Percentiles rank a stretch among this genome's conserved stretches.
These are phyloP conservation scores for Penicillium brasilianum DNA, from an alignment of 2,329 filamentous ascomycete genomes.

Conservation along the genomic window DNA sequence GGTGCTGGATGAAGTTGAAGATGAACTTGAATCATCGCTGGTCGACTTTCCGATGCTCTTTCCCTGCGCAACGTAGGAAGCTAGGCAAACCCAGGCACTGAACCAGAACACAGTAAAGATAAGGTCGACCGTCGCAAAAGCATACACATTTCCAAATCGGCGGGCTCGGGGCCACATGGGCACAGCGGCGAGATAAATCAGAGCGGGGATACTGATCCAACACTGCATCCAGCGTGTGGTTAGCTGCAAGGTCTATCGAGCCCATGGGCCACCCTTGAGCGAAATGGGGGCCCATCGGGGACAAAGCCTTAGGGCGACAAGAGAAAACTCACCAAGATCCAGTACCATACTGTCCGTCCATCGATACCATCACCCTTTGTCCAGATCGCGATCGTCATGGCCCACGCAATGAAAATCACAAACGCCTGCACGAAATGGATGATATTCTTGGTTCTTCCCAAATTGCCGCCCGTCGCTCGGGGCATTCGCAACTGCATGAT, in stretches of 20 bases:
- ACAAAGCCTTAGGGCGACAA: no score
- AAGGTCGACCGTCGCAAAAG: slow-evolving; percentile 61
- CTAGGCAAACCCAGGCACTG: slow-evolving; percentile 61
- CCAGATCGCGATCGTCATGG: slow-evolving; percentile 63
- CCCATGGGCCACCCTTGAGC: background rate
- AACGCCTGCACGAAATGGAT: slow-evolving; percentile 60
- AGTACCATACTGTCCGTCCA: slow-evolving; percentile 61
- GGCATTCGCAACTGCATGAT: slow-evolving; percentile 37
- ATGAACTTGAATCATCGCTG: slow-evolving; percentile 27
- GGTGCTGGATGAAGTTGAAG: slow-evolving; percentile 20
- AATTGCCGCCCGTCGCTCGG: slow-evolving; percentile 45
- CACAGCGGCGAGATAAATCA: slow-evolving; percentile 65
- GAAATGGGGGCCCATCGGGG: background rate
- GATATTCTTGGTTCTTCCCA: slow-evolving; percentile 61
- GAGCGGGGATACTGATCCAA: slow-evolving; percentile 62
- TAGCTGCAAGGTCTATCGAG: slow-evolving; percentile 16
- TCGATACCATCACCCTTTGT: slow-evolving; percentile 60
- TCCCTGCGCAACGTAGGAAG: slow-evolving; percentile 61
- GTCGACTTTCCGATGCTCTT: slow-evolving; percentile 54
- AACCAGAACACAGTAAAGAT: slow-evolving; percentile 64
- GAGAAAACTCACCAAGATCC: slow-evolving; percentile 58
- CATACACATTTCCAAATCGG: slow-evolving; percentile 65
- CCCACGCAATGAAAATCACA: slow-evolving; percentile 63
- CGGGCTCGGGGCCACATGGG: slow-evolving; percentile 65
- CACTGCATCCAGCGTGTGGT: slow-evolving; percentile 50